phyloP scores from a whole-genome alignment of 768 basidiomycete species.

The Boletus huronensis region DNA sequence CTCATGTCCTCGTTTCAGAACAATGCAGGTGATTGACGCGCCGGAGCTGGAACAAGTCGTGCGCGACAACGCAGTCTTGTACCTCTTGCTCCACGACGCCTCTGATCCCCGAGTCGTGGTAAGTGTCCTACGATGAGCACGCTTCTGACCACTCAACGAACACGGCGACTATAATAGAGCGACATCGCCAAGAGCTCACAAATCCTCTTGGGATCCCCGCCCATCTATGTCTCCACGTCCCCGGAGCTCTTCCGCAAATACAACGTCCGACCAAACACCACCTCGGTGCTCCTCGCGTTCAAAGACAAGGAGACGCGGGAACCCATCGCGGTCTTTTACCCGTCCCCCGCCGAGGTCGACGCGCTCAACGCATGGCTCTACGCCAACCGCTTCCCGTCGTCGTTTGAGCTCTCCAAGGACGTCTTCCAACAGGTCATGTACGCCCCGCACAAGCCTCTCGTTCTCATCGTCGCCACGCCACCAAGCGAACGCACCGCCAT shows the following conservation, averaged over 20 bases:
- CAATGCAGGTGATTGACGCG: conserved; percentile 20
- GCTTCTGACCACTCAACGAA: neutral
- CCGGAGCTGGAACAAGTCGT: conserved; percentile 6
- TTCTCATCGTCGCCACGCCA: conserved; percentile 66
- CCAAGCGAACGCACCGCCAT: conserved; percentile 38
- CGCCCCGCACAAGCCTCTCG: conserved; percentile 66
- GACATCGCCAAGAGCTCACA: conserved; percentile 55
- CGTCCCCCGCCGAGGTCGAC: neutral
- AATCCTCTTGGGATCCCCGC: conserved; percentile 46
- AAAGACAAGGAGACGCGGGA: conserved; percentile 52
- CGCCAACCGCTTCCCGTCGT: conserved; percentile 66
- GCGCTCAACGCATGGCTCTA: conserved; percentile 54
- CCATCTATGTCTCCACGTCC: conserved; percentile 42
- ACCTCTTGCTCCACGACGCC: conserved; percentile 51
- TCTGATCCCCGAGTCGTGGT: conserved; percentile 34
- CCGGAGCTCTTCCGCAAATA: conserved; percentile 33
- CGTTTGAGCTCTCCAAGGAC: conserved; percentile 69
- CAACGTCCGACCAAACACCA: conserved; percentile 34
- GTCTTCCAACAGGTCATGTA: conserved; percentile 88
- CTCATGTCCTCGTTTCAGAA: conserved; percentile 5
- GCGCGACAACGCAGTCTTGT: conserved; percentile 15
- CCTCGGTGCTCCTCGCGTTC: conserved; percentile 66
- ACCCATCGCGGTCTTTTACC: conserved; percentile 44
- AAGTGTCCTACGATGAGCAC: conserved; percentile 5
- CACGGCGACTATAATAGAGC: conserved; percentile 31